Base-by-base conservation (phyloP, 78 protist genomes). In the Protostelium mycophagum region DNA sequence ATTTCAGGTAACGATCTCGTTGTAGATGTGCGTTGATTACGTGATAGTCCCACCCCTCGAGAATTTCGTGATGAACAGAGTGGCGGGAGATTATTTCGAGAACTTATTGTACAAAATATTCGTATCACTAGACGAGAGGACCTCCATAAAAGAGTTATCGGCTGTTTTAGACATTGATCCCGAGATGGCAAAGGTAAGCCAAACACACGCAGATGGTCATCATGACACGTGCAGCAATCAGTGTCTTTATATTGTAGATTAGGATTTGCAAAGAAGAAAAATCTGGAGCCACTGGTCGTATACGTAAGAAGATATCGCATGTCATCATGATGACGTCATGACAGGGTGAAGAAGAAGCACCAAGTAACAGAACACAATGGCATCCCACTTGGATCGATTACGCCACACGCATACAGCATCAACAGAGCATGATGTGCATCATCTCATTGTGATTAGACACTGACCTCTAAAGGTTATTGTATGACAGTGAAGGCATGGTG, bases 41-140 rank as follows among this genome's bases (percentile, higher is more conserved):
- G 35, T 88, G 83, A 5, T 91, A 0, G 95, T 98, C 28, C 99
- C 98, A 0, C 98, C 99, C 0, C 91, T 98, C 31, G 92, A 94
- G 36, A 92, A 93, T 28, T 98, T 98, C 28, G 98, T 98, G 29
- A 98, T 98, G 99, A 98, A 98, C 87, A 90, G 99, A 29, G 95
- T 96, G 28, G 37, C 35, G 1, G 92, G 94, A 28, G 98, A 97
- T 36, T 92, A 51, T 37, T 87, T 97, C 39, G 99, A 98, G 86
- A 95, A 25, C 29, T 89, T 98, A 34, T 91, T 98, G 5, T 98
- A 98, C 91, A 90, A 96, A 84, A 88, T 98, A 31, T 96, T 98
- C 38, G 99, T 98, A 0, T 87, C 99, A 0, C 84, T 94, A 25
- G 97, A 98, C 90, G 99, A 98, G 89, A 87, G 96, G 37, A 97